A percentile compares a stretch with the other conserved stretches of the same genome.
Evolutionary conservation across 2,329 filamentous ascomycete species (phyloP).

Genomic region (Xenoacremonium recifei): DNA sequence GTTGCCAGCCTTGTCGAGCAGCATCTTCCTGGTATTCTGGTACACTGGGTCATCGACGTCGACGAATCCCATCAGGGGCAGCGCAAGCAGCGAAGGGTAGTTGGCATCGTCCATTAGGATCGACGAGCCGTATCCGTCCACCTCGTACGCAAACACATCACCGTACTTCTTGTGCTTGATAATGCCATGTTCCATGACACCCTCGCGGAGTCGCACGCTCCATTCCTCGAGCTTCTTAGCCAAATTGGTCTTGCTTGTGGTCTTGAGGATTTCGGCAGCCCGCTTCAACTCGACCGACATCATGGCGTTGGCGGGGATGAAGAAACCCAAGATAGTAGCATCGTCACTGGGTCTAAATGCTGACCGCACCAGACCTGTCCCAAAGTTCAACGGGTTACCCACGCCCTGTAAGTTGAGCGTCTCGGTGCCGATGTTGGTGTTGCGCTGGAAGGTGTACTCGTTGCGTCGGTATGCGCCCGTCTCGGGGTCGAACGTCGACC

Average conservation of each 20-base stretch:
- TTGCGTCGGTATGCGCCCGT: slow-evolving; percentile 67
- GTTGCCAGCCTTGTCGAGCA: slow-evolving; percentile 74
- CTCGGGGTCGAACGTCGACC: slow-evolving; percentile 72
- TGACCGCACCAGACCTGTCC: slow-evolving; percentile 82
- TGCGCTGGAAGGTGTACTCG: slow-evolving; percentile 82
- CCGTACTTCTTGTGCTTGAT: slow-evolving; percentile 73
- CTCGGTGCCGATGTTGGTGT: slow-evolving; percentile 81
- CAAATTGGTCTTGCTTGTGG: slow-evolving; percentile 53
- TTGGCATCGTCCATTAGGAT: slow-evolving; percentile 92
- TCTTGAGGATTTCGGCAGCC: slow-evolving; percentile 66
- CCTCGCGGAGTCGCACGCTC: slow-evolving; percentile 65
- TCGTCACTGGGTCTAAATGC: slow-evolving; percentile 96
- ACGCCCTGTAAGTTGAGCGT: slow-evolving; percentile 79
- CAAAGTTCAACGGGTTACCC: slow-evolving; percentile 86
- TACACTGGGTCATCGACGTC: slow-evolving; percentile 67
- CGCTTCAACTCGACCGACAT: slow-evolving; percentile 86
- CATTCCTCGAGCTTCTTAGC: slow-evolving; percentile 57
- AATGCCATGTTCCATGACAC: slow-evolving; percentile 82
- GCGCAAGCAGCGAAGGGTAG: slow-evolving; percentile 74
- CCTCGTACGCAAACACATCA: slow-evolving; percentile 81
- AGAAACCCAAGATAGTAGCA: slow-evolving; percentile 88
- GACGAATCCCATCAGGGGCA: slow-evolving; percentile 78
- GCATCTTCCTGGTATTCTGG: slow-evolving; percentile 78
- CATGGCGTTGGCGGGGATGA: slow-evolving; percentile 95
- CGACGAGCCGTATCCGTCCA: slow-evolving; percentile 79